Evolutionary conservation across 345 rosid species (phyloP).

Genomic region (Carallia brachiata): DNA sequence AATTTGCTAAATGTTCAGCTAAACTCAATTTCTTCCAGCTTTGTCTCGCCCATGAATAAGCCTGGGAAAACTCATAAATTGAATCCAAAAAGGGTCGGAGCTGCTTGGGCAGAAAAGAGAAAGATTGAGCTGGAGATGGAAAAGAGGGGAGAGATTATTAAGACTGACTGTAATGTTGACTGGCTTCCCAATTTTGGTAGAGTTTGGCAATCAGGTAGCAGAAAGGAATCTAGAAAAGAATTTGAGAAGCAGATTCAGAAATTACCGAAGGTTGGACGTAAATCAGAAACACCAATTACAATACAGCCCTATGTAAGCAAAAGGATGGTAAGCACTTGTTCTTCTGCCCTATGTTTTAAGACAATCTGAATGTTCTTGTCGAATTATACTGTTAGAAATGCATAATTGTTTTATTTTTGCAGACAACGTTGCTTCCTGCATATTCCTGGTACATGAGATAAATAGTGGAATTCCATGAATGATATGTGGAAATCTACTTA

Average conservation of each 20-base stretch:
- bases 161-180: slow-evolving; percentile 44
- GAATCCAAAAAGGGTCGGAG: slow-evolving; percentile 95
- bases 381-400: background rate
- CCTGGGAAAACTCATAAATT: slow-evolving; percentile 53
- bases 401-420: slow-evolving; percentile 5
- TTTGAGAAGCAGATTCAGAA: slow-evolving; percentile 70
- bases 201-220: slow-evolving; percentile 94
- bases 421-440: background rate
- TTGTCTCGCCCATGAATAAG: slow-evolving; percentile 45
- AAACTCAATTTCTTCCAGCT: slow-evolving; percentile 32
- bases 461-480: background rate
- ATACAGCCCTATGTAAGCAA: slow-evolving; percentile 79
- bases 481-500: background rate
- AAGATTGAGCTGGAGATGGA: slow-evolving; percentile 88
- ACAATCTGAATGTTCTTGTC: background rate
- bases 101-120: slow-evolving; percentile 97
- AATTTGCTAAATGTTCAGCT: slow-evolving; percentile 30
- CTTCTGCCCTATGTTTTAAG: background rate
- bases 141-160: slow-evolving; percentile 60
- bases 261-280: slow-evolving; percentile 41
- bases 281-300: slow-evolving; percentile 43
- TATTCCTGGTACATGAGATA: slow-evolving; percentile 1
- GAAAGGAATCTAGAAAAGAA: slow-evolving; percentile 88
- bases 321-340: slow-evolving; percentile 52
- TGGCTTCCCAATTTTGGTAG: slow-evolving; percentile 99